These are phyloP conservation scores for Pseudoperonospora humuli DNA, from an alignment of 352 stramenopile species.

Conservation along the genomic window DNA sequence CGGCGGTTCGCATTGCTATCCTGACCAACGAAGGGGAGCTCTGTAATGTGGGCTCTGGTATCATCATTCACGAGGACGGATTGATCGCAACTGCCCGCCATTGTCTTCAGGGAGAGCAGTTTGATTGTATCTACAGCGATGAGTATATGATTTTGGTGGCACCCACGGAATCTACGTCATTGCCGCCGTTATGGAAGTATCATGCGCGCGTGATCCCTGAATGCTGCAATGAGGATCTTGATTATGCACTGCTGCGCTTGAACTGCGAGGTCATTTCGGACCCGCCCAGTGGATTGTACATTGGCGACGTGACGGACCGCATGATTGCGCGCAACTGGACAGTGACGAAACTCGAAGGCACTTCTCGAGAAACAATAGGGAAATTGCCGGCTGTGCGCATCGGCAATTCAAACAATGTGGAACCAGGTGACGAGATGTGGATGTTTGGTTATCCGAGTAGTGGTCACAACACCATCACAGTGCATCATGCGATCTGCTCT, in stretches of 20 bases:
- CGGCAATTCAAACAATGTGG: slow-evolving; percentile 84
- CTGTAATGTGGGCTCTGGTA: slow-evolving; percentile 81
- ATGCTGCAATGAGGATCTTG: slow-evolving; percentile 77
- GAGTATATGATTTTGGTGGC: slow-evolving; percentile 85
- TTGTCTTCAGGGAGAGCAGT: slow-evolving; percentile 77
- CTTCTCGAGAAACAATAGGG: slow-evolving; percentile 52
- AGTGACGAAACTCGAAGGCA: slow-evolving; percentile 72
- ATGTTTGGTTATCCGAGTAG: slow-evolving; percentile 88
- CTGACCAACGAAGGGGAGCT: slow-evolving; percentile 78
- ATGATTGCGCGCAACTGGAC: slow-evolving; percentile 82
- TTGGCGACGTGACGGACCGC: slow-evolving; percentile 81
- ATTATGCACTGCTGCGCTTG: slow-evolving; percentile 76
- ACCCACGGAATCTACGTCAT: slow-evolving; percentile 71
- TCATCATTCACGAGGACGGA: slow-evolving; percentile 78
- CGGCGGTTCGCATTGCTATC: slow-evolving; percentile 77
- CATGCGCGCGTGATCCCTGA: slow-evolving; percentile 72
- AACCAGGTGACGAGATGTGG: slow-evolving; percentile 86
- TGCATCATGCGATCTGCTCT: slow-evolving; percentile 86
- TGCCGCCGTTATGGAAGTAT: slow-evolving; percentile 80
- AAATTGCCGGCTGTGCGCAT: slow-evolving; percentile 75
- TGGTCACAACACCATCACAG: slow-evolving; percentile 85
- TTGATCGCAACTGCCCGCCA: slow-evolving; percentile 75
- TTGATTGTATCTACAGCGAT: slow-evolving; percentile 83
- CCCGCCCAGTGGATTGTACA: slow-evolving; percentile 79
- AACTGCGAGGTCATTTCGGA: slow-evolving; percentile 83